Percentiles rank a stretch among this genome's conserved stretches.
These are phyloP conservation scores for Thielaviopsis ethacetica DNA, from an alignment of 2,329 filamentous ascomycete species.

Conservation along the genomic window DNA sequence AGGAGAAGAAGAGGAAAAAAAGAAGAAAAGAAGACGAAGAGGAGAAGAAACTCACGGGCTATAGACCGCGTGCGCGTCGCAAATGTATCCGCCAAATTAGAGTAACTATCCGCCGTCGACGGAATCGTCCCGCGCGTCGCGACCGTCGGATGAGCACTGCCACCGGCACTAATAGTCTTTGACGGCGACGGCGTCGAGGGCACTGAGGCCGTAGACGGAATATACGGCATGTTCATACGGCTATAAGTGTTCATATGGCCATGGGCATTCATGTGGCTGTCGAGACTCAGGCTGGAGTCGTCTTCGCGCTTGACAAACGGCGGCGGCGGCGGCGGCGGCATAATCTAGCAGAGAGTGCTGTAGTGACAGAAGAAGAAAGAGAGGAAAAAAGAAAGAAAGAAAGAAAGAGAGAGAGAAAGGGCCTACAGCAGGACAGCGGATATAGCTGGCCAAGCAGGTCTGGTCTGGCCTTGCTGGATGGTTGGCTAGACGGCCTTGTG, in stretches of 20 bases:
- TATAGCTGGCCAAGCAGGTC: no score
- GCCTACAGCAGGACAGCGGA: no score
- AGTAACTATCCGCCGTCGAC: not conserved
- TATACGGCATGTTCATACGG: not conserved
- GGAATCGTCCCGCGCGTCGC: not conserved
- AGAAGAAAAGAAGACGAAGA: no score
- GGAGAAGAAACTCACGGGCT: not conserved
- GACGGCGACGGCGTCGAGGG: not conserved
- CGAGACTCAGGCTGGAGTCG: not conserved
- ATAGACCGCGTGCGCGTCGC: not conserved
- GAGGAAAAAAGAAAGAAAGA: not conserved
- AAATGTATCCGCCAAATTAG: constrained; percentile 3
- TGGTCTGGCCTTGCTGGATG: no score
- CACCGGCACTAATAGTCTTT: not conserved
- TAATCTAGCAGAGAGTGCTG: not conserved
- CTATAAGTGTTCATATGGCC: not conserved
- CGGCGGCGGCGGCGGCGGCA: not conserved
- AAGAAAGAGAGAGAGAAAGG: no score
- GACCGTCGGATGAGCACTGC: not conserved
- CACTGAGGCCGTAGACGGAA: not conserved
- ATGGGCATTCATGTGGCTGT: no score
- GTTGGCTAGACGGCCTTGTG: no score
- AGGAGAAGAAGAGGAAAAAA: no score
- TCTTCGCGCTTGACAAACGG: not conserved
- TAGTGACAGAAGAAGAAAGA: not conserved